These are phyloP conservation scores for Allomyces macrogynus DNA, from an alignment of 192 early-diverging fungal species.

Conservation along the genomic window DNA sequence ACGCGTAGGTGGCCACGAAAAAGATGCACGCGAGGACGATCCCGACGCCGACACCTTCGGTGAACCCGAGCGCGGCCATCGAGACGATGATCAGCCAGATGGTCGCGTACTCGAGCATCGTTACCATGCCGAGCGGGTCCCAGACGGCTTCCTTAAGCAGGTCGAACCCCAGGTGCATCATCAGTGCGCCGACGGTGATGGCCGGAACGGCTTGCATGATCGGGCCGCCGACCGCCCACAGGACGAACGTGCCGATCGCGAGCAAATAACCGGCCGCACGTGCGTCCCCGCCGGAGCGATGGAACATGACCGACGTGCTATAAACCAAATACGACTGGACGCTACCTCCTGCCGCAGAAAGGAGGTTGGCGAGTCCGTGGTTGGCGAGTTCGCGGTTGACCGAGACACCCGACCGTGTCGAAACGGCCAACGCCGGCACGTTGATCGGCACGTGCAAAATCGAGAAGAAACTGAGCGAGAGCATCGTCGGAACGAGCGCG, in stretches of 20 bases:
- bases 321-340: slow-evolving; percentile 85
- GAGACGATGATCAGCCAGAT: slow-evolving; percentile 62
- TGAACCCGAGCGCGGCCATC: slow-evolving; percentile 87
- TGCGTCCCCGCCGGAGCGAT: slow-evolving; percentile 75
- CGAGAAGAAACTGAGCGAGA: slow-evolving; percentile 5
- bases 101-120: slow-evolving; percentile 73
- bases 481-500: slow-evolving; percentile 3
- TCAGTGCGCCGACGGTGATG: slow-evolving; percentile 82
- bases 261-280: slow-evolving; percentile 72
- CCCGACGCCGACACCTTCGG: slow-evolving; percentile 86
- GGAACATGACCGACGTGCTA: slow-evolving; percentile 78
- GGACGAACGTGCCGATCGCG: slow-evolving; percentile 39
- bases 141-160: slow-evolving; percentile 73
- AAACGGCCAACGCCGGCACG: slow-evolving; percentile 79
- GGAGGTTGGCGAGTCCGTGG: slow-evolving; percentile 74
- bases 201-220: slow-evolving; percentile 84
- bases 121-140: slow-evolving; percentile 69
- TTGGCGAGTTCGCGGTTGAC: slow-evolving; percentile 79
- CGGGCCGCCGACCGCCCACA: slow-evolving; percentile 65
- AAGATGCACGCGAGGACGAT: slow-evolving; percentile 85
- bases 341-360: slow-evolving; percentile 55
- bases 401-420: slow-evolving; percentile 73
- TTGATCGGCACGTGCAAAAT: slow-evolving; percentile 96
- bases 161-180: slow-evolving; percentile 91
- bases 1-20: slow-evolving; percentile 65